Base-by-base conservation (phyloP, 2,329 filamentous ascomycete species). In the Epichloe scottii region DNA sequence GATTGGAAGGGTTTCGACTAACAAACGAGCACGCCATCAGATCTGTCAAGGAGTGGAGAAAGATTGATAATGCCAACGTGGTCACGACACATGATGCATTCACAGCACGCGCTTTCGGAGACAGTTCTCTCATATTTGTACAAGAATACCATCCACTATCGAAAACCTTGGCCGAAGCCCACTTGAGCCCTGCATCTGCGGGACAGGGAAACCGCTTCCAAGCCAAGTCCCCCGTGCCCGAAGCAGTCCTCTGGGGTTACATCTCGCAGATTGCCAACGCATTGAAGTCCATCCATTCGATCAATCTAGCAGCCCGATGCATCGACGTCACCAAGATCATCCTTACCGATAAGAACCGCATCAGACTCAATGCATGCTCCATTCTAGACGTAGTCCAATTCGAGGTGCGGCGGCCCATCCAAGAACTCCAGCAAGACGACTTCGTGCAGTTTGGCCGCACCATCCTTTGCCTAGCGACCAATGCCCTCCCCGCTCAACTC, bases 51-150 rank as follows among this genome's bases (percentile, higher is more conserved):
- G 83, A 87, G 11, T 98, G 93, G 93, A 91, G 90, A 62, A 81
- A 86, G 53, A 79, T 98, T 46, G 78, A 80, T 62, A 91, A 85
- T 60, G 85, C 83, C 51, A 88, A 82, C 57, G 80, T 97, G 19
- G 91, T 97, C 33, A 85, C 84, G 0, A 80, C 95, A 8, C 84
- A 95, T 60, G 89, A 96, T 67, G 89, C 88, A 0, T 98, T 98
- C 62, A 98, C 93, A 0, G 94, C 89, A 12, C 77, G 89, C 54
- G 87, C 85, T 26, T 98, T 98, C 66, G 88, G 89, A 51, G 93
- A 97, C 65, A 95, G 88, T 67, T 97, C 93, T 3, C 77, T 98
- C 50, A 85, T 98, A 46, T 86, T 98, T 61, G 89, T 95, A 23
- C 93, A 89, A 55, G 89, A 95, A 65, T 98, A 95, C 62, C 87